phyloP scores from a whole-genome alignment of 108 stramenopile species.

The Pseudonitzschia multiseries region DNA sequence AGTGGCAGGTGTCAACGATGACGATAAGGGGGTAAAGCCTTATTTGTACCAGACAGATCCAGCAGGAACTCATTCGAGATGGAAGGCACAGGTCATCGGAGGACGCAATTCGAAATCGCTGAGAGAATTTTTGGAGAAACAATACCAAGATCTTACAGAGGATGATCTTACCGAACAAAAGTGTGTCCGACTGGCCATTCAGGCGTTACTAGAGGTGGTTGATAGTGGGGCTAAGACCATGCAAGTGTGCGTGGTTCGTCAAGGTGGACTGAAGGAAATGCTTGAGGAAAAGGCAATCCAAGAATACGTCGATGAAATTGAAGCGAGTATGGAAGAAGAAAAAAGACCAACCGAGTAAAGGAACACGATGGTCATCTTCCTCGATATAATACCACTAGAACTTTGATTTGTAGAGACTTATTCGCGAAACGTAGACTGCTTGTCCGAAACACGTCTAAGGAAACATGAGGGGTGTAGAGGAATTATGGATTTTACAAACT shows the following conservation, averaged over 20 bases:
- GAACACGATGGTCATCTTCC: not conserved
- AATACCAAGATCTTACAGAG: slow-evolving; percentile 60
- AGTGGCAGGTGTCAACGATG: slow-evolving; percentile 83
- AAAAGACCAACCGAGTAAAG: slow-evolving; percentile 17
- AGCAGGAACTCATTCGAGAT: slow-evolving; percentile 95
- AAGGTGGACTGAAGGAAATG: slow-evolving; percentile 70
- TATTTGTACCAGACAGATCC: slow-evolving; percentile 97
- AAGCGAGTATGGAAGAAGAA: slow-evolving; percentile 66
- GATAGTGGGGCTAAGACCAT: slow-evolving; percentile 98
- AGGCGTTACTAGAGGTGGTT: slow-evolving; percentile 97
- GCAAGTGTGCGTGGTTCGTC: slow-evolving; percentile 88
- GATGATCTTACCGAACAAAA: slow-evolving; percentile 83
- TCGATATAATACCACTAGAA: no score
- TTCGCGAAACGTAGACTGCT: no score
- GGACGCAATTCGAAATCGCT: slow-evolving; percentile 95
- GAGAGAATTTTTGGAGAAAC: slow-evolving; percentile 98
- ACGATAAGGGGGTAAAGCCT: slow-evolving; percentile 55
- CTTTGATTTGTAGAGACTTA: no score
- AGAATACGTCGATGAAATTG: slow-evolving; percentile 84
- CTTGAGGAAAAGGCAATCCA: slow-evolving; percentile 79
- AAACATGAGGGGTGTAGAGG: no score
- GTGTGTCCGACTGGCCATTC: slow-evolving; percentile 89
- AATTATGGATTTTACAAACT: no score
- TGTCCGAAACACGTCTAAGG: no score
- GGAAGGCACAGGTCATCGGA: slow-evolving; percentile 99